phyloP scores from a whole-genome alignment of 1,284 basidiomycete genomes.

The Cystobasidium slooffiae region DNA sequence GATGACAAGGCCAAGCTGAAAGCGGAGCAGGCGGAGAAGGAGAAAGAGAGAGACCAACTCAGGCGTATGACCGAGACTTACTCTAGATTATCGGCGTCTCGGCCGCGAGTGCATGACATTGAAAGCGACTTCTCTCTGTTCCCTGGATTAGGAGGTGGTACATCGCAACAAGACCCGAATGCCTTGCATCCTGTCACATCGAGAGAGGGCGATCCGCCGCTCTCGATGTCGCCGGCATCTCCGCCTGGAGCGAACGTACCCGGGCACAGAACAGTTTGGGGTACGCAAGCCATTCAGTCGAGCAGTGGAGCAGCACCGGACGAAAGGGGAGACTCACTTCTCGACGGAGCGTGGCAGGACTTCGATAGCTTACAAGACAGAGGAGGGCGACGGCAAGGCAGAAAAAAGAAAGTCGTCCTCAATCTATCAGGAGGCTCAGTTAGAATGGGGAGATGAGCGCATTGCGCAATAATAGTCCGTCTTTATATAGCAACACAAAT shows the following conservation, averaged over 20 bases:
- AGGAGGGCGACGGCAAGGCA: slow-evolving; percentile 36
- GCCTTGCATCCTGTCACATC: slow-evolving; percentile 10
- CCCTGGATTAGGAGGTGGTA: slow-evolving; percentile 7
- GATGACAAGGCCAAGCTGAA: slow-evolving; percentile 78
- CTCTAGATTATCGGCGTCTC: slow-evolving; percentile 19
- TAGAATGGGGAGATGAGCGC: slow-evolving; percentile 16
- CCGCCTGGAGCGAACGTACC: slow-evolving; percentile 10
- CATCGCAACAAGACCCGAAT: background rate
- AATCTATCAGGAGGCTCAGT: slow-evolving; percentile 35
- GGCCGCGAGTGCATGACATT: slow-evolving; percentile 18
- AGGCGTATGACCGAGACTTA: slow-evolving; percentile 10
- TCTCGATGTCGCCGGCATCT: slow-evolving; percentile 21
- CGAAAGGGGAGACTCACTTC: slow-evolving; percentile 6
- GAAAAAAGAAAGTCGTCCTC: slow-evolving; percentile 44
- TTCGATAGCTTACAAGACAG: slow-evolving; percentile 39
- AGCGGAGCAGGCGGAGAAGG: slow-evolving; percentile 65
- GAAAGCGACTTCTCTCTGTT: slow-evolving; percentile 26
- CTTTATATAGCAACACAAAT: background rate
- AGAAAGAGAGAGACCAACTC: slow-evolving; percentile 63
- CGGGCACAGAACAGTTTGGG: slow-evolving; percentile 36
- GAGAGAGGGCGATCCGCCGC: slow-evolving; percentile 14
- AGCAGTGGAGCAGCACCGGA: slow-evolving; percentile 2
- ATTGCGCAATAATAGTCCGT: background rate
- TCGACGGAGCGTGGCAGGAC: slow-evolving; percentile 38
- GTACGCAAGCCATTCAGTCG: slow-evolving; percentile 30